These are phyloP conservation scores for Aspergillus saccharolyticus DNA, from an alignment of 495 filamentous ascomycete genomes.

Conservation along the genomic window DNA sequence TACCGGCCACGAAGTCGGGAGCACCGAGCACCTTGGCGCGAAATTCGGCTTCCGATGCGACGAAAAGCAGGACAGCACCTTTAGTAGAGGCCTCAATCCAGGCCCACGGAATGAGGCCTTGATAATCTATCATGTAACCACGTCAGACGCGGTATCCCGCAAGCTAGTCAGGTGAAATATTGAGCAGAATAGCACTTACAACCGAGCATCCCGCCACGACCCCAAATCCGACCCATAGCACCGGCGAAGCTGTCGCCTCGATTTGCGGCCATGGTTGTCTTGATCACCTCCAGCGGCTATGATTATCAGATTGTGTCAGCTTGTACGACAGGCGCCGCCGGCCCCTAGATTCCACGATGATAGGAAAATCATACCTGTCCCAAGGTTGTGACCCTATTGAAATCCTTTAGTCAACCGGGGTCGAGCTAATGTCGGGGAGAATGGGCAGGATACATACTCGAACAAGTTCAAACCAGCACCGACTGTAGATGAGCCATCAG, in stretches of 20 bases:
- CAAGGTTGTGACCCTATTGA: slow-evolving; percentile 72
- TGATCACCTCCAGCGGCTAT: slow-evolving; percentile 93
- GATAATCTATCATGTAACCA: slow-evolving; percentile 66
- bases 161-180: slow-evolving; percentile 15
- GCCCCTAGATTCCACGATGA: too few relatives aligned
- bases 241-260: slow-evolving; percentile 78
- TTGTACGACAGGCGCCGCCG: not conserved
- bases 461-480: slow-evolving; percentile 97
- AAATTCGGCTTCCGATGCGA: slow-evolving; percentile 97
- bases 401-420: slow-evolving; percentile 12
- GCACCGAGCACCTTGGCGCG: slow-evolving; percentile 77
- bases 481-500: slow-evolving; percentile 41
- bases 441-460: slow-evolving; percentile 62
- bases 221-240: slow-evolving; percentile 83
- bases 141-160: slow-evolving; percentile 17
- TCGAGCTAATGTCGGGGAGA: not conserved
- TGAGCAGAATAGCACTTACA: slow-evolving; percentile 58
- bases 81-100: slow-evolving; percentile 99
- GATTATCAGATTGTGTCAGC: slow-evolving; percentile 17
- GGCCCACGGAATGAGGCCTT: slow-evolving; percentile 99
- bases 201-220: slow-evolving; percentile 87
- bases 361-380: slow-evolving; percentile 56
- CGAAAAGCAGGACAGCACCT: slow-evolving; percentile 97
- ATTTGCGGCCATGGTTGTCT: slow-evolving; percentile 99
- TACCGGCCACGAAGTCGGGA: slow-evolving; percentile 79